These are phyloP conservation scores for Immersiella caudata DNA, from an alignment of 495 filamentous ascomycete genomes.

Conservation along the genomic window DNA sequence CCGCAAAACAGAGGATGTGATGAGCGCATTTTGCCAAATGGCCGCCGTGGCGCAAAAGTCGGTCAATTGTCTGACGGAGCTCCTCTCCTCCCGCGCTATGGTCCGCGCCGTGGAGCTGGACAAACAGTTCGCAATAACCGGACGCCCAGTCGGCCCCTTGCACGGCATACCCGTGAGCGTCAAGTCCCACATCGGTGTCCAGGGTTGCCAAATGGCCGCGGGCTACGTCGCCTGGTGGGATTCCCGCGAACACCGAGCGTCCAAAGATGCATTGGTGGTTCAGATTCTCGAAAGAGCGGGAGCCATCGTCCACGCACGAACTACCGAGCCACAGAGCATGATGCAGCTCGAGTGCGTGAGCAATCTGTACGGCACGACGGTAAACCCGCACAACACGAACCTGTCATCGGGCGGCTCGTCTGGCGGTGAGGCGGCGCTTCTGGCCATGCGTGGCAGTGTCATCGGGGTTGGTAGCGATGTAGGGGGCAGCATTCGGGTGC, in stretches of 20 bases:
- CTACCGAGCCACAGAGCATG: constrained; percentile 56
- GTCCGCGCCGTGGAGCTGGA: constrained; percentile 61
- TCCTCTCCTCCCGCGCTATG: constrained; percentile 64
- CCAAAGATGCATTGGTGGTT: constrained; percentile 67
- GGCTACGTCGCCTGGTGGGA: constrained; percentile 66
- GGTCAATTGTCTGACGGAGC: constrained; percentile 64
- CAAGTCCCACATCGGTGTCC: constrained; percentile 78
- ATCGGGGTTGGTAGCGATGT: constrained; percentile 20
- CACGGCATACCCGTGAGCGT: constrained; percentile 83
- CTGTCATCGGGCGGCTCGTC: constrained; percentile 18
- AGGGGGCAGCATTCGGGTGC: constrained; percentile 45
- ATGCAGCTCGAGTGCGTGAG: constrained; percentile 63
- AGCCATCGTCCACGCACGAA: constrained; percentile 52
- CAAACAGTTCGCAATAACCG: constrained; percentile 48
- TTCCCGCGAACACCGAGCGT: constrained; percentile 49
- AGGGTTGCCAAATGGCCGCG: constrained; percentile 70
- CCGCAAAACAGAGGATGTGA: constrained; percentile 48
- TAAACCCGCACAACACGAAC: constrained; percentile 47
- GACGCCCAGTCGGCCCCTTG: constrained; percentile 63
- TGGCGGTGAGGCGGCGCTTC: constrained; percentile 18
- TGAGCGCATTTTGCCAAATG: constrained; percentile 52
- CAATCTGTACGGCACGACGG: constrained; percentile 62
- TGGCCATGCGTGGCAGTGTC: constrained; percentile 16
- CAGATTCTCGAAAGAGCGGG: constrained; percentile 52
- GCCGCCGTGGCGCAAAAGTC: constrained; percentile 49